Base-by-base conservation (phyloP, 2,329 filamentous ascomycete genomes). In the Fusarium sp. region DNA sequence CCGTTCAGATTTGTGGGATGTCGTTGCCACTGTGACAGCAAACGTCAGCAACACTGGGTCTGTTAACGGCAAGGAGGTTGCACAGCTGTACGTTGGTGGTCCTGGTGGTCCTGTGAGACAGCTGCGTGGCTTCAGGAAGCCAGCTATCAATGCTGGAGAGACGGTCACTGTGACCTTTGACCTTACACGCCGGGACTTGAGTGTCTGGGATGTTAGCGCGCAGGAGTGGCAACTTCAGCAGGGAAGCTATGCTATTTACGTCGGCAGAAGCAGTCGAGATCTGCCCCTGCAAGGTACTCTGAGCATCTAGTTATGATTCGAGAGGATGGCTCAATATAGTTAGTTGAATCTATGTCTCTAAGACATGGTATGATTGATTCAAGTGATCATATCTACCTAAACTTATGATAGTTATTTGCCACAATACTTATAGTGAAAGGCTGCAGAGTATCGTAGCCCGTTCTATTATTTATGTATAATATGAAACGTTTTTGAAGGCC, bases 171-270 rank as follows among this genome's bases (percentile, higher is more conserved):
- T 70, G 0, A 45, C 10, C 0, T 70, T 70, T 20, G 41, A 65
- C 11, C 52, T 70, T 3, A 70, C 59, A 0, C 59, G 67, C 0
- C 32, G 59, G 1, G 67, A 70, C 1, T 12, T 70, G 47, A 70
- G 67, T 36, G 41, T 65, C 9, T 70, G 67, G 67, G 7, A 70
- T 26, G 48, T 70, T 7, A 14, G 2, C 20, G 41, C 52, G 1
- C 67, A 70, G n/a, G 59, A 70, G n/a, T 70, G 67, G 67, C 59
- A 52, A 14, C 52, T 70, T 12, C 58, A 70, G 20, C 51, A 54
- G 12, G 66, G 66, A 4, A 42, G 30, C 10, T 70, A 70, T n/a
- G 28, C 30, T 13, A 30, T 70, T 1, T 59, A 20, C 2, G 66
- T 70, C 17, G 67, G 67, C 3, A 30, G 58, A 30, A 70, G 67